A percentile compares a stretch with the other conserved stretches of the same genome.
Evolutionary conservation across 2,329 filamentous ascomycete species (phyloP).

Genomic region (Phyllosticta citrichinensis): DNA sequence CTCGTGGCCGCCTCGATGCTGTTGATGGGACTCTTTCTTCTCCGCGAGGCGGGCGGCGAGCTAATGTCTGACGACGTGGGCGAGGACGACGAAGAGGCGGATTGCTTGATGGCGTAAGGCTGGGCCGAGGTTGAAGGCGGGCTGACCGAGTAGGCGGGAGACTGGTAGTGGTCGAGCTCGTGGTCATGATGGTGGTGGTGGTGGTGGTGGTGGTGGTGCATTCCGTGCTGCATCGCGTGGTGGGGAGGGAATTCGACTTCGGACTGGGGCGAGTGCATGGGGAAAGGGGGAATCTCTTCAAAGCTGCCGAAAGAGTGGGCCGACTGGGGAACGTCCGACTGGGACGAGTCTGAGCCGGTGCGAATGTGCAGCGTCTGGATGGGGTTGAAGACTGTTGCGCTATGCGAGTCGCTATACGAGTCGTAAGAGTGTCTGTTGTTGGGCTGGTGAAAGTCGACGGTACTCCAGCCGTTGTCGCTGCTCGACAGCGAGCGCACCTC

Average conservation of each 20-base stretch:
- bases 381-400: conserved; percentile 76
- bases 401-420: conserved; percentile 42
- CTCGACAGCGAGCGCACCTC: conserved; percentile 81
- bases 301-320: conserved; percentile 64
- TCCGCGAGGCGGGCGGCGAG: conserved; percentile 53
- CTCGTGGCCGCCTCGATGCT: conserved; percentile 49
- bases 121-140: conserved; percentile 57
- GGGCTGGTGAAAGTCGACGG: conserved; percentile 52
- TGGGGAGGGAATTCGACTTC: conserved; percentile 50
- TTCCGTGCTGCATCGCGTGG: conserved; percentile 43
- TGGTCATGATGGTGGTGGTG: conserved; percentile 4
- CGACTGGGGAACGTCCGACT: conserved; percentile 51
- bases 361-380: conserved; percentile 81
- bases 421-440: conserved; percentile 56
- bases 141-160: conserved; percentile 45
- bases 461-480: conserved; percentile 78
- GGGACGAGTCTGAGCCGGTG: conserved; percentile 61
- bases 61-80: conserved; percentile 42
- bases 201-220: conserved; percentile 11
- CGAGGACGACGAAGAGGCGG: conserved; percentile 47
- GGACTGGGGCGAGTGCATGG: conserved; percentile 73
- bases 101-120: conserved; percentile 59
- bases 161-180: conserved; percentile 18
- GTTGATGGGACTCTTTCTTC: conserved; percentile 59
- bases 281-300: conserved; percentile 63